These are phyloP conservation scores for Tetracladium marchalianum DNA, from an alignment of 495 filamentous ascomycete species.

Conservation along the genomic window DNA sequence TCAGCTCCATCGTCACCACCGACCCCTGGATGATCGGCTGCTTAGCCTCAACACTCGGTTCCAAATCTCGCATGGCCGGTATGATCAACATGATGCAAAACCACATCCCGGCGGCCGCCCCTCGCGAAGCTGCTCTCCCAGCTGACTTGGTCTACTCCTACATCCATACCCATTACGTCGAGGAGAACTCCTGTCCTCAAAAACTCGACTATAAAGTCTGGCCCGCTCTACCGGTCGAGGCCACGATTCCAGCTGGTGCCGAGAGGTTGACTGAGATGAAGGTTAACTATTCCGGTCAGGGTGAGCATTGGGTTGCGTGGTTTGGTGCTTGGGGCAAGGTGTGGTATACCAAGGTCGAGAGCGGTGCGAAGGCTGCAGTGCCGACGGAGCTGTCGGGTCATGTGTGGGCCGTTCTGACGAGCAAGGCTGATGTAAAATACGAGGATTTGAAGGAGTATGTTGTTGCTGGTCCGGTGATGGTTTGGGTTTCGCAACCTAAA, in stretches of 20 bases:
- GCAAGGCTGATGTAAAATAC: constrained; percentile 12
- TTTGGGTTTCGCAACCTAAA: constrained; percentile 25
- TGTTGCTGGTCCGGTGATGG: constrained; percentile 29
- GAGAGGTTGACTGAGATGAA: constrained; percentile 12
- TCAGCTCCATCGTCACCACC: constrained; percentile 40
- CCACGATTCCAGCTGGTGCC: constrained; percentile 1
- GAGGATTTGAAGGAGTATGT: constrained; percentile 16
- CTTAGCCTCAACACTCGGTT: constrained; percentile 24
- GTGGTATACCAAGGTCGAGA: constrained; percentile 21
- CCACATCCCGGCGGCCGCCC: constrained; percentile 24
- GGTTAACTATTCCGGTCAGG: constrained; percentile 10
- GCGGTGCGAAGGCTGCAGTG: constrained; percentile 15
- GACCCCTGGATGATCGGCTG: constrained; percentile 30
- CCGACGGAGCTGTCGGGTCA: constrained; percentile 25
- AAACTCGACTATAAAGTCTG: constrained; percentile 11
- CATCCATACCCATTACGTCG: constrained; percentile 21
- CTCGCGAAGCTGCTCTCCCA: constrained; percentile 26
- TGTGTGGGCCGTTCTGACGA: constrained; percentile 27
- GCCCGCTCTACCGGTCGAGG: constrained; percentile 16
- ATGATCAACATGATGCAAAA: constrained; percentile 34
- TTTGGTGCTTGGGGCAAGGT: constrained; percentile 28
- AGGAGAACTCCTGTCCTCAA: constrained; percentile 13
- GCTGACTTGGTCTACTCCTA: constrained; percentile 26
- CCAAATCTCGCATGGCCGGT: constrained; percentile 27
- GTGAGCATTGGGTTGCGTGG: constrained; percentile 25